Base-by-base conservation (phyloP, 73 alveolate species). In the Blepharisma stoltei region DNA sequence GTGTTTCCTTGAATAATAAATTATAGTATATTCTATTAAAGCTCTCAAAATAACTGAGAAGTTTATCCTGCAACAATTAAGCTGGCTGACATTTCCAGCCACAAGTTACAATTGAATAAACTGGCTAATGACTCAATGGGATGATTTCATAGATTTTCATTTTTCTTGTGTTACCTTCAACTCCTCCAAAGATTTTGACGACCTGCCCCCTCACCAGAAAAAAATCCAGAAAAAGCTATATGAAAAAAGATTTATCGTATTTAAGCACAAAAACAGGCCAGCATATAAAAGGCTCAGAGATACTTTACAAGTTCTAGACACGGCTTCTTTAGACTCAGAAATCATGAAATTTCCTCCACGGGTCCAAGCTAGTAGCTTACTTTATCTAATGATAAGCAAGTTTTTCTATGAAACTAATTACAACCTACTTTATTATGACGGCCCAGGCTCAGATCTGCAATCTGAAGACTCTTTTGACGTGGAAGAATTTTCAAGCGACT, bases 121-220 rank as follows among this genome's bases (percentile, higher is more conserved):
- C 43, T 69, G 79, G 79, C 55, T 69, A 14, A 69, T 69, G 65
- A 69, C 76, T 3, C 79, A 69, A 25, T 69, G 79, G 79, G 79
- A 69, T 4, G 45, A 44, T 46, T 69, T 69, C 27, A 6, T 69
- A 1, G 67, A 44, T 69, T 69, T 18, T 46, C 79, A 69, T 69
- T 69, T 69, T 44, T 71, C 71, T 7, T 44, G 67, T 69, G 55
- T 44, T 44, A 9, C 55, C 11, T 46, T n/a, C 4, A 69, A 69
- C 79, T 0, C 32, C 21, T 53, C 65, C 32, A 46, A 69, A 69
- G 65, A 69, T n/a, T 44, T 69, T 20, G 20, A 18, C 4, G 20
- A 69, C n/a, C 5, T 69, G 11, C 23, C 55, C 0, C 45, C 11
- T n/a, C 43, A 81, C 21, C 54, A 69, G n/a, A 69, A 69, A 25